Percentiles rank a stretch among this genome's conserved stretches.
Conservation (phyloP, 306 rosid genomes). For the Cucurbita ficifolia region DNA sequence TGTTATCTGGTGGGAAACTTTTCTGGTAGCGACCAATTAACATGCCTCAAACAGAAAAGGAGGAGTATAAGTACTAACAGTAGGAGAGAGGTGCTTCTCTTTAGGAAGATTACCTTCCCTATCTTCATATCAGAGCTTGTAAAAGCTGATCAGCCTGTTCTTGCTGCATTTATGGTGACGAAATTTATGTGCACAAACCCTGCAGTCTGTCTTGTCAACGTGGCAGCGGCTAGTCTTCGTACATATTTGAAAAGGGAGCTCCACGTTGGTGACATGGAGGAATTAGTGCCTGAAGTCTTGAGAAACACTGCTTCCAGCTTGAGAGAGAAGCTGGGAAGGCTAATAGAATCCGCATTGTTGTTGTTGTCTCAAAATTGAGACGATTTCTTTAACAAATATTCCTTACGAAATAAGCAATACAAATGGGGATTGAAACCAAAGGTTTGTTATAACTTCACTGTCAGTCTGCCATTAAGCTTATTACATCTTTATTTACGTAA, state of each 20-base stretch:
- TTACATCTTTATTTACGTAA: background rate
- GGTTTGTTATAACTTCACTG: background rate
- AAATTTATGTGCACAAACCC: slow-evolving; percentile 78
- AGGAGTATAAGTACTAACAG: slow-evolving; percentile 13
- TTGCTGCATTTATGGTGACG: slow-evolving; percentile 68
- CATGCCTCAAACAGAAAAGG: slow-evolving; percentile 22
- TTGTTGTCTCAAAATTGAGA: slow-evolving; percentile 4
- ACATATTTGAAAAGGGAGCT: slow-evolving; percentile 67
- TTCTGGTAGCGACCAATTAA: slow-evolving; percentile 29
- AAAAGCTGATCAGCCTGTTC: slow-evolving; percentile 70
- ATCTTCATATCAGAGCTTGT: slow-evolving; percentile 63
- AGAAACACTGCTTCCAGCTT: slow-evolving; percentile 36
- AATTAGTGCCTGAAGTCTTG: slow-evolving; percentile 21
- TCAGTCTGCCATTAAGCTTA: background rate
- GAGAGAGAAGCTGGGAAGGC: slow-evolving; percentile 35
- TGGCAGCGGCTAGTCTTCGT: slow-evolving; percentile 48
- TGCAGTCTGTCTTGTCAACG: slow-evolving; percentile 55
- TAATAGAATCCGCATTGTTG: slow-evolving; percentile 37
- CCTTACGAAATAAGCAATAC: background rate
- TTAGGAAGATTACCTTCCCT: slow-evolving; percentile 51
- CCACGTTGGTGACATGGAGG: slow-evolving; percentile 20
- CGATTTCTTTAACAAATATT: background rate
- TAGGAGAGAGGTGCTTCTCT: slow-evolving; percentile 26
- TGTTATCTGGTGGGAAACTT: slow-evolving; percentile 71
- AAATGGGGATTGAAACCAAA: background rate